These are phyloP conservation scores for Pseudogymnoascus sp. DNA, from an alignment of 2,329 filamentous ascomycete genomes.

Conservation along the genomic window DNA sequence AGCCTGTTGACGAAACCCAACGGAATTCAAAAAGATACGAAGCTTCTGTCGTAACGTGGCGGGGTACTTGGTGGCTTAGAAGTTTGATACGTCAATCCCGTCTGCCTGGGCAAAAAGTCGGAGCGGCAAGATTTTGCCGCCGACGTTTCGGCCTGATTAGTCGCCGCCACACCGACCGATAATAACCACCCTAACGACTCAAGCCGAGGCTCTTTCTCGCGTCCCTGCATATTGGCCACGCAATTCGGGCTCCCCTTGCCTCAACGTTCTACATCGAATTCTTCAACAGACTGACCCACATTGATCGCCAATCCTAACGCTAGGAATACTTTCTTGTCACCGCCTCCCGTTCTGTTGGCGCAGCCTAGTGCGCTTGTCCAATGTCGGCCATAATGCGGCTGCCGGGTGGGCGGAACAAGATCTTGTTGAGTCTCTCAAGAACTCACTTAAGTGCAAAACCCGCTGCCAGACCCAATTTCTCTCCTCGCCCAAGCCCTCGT, in stretches of 20 bases:
- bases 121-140: neutral
- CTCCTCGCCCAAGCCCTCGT: neutral
- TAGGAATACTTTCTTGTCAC: neutral
- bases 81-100: neutral
- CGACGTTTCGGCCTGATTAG: neutral
- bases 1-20: neutral
- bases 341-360: neutral
- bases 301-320: neutral
- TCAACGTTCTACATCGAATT: constrained; percentile 1
- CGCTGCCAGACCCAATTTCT: neutral
- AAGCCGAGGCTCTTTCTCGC: neutral
- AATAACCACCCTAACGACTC: neutral
- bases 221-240: constrained; percentile 5
- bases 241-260: neutral
- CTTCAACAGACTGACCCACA: neutral
- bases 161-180: neutral
- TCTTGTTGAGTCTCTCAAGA: neutral
- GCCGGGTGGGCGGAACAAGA: neutral
- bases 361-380: neutral
- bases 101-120: neutral
- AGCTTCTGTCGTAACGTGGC: neutral
- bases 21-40: neutral
- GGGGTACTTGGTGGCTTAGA: neutral
- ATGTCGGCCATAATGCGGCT: neutral
- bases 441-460: constrained; percentile 1